These are phyloP conservation scores for Yamadazyma triangularis DNA, from an alignment of 1,139 yeast species.

Conservation along the genomic window DNA sequence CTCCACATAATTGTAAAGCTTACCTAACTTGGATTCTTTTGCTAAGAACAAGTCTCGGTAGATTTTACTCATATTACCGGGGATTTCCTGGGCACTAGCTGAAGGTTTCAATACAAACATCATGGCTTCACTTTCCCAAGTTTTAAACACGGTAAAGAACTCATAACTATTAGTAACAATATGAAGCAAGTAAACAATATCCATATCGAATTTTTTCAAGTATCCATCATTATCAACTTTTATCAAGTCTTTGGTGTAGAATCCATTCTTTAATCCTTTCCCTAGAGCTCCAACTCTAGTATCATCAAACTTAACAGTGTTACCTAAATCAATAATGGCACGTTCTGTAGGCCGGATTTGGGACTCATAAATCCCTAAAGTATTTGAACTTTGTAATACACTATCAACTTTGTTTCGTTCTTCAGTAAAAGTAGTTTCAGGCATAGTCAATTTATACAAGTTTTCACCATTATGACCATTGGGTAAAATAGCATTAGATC, in stretches of 20 bases:
- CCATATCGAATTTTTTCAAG: conserved; percentile 51
- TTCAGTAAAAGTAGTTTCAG: conserved; percentile 55
- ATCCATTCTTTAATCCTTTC: conserved; percentile 80
- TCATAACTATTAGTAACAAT: conserved; percentile 74
- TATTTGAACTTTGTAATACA: conserved; percentile 56
- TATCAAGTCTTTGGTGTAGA: conserved; percentile 57
- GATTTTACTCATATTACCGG: conserved; percentile 46
- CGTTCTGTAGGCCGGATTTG: conserved; percentile 65
- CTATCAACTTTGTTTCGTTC: conserved; percentile 60
- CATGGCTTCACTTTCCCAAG: conserved; percentile 54
- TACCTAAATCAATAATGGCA: conserved; percentile 75
- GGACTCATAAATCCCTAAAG: conserved; percentile 75
- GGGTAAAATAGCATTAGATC: conserved; percentile 60
- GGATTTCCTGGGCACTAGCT: conserved; percentile 61
- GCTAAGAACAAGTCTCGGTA: conserved; percentile 50
- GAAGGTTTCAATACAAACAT: conserved; percentile 70
- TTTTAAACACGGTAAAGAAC: conserved; percentile 61
- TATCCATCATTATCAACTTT: conserved; percentile 47
- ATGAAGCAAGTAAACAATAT: conserved; percentile 67
- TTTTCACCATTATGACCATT: conserved; percentile 59
- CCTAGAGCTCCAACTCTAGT: conserved; percentile 81
- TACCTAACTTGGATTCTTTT: conserved; percentile 44
- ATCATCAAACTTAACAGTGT: conserved; percentile 63
- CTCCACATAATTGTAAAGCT: conserved; percentile 42
- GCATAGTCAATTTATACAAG: conserved; percentile 62